phyloP scores from a whole-genome alignment of 192 early-diverging fungal genomes.

The Linnemannia schmuckeri region DNA sequence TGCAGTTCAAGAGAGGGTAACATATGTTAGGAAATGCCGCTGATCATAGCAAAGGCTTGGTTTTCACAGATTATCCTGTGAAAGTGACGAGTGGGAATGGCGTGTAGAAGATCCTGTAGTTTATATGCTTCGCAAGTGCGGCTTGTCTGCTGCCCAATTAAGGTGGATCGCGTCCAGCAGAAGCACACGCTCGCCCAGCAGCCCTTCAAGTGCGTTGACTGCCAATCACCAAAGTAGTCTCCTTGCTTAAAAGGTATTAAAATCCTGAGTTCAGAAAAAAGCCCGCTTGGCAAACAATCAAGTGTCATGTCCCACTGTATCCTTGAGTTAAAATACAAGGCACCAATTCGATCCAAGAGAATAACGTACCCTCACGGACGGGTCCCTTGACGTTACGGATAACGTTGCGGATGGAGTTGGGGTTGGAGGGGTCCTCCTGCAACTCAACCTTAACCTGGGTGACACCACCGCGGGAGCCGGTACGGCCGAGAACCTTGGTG shows the following conservation, averaged over 20 bases:
- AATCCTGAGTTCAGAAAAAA: too few relatives aligned
- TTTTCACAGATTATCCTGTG: too few relatives aligned
- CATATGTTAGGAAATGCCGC: background rate
- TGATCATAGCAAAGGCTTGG: background rate
- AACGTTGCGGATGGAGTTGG: conserved; percentile 82
- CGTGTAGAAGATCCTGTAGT: too few relatives aligned
- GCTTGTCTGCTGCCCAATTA: too few relatives aligned
- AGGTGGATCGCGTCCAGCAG: too few relatives aligned
- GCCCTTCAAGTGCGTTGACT: background rate
- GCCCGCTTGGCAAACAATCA: background rate
- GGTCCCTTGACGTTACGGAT: conserved; percentile 99
- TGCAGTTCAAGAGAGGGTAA: background rate
- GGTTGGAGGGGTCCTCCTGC: conserved; percentile 89
- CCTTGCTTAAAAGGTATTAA: too few relatives aligned
- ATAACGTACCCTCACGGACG: conserved; percentile 83
- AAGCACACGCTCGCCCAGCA: too few relatives aligned
- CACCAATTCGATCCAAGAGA: background rate
- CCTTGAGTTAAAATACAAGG: background rate
- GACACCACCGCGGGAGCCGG: conserved; percentile 99
- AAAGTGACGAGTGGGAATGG: too few relatives aligned
- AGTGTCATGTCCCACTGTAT: background rate
- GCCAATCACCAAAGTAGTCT: too few relatives aligned
- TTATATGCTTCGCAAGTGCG: too few relatives aligned
- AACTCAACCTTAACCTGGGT: conserved; percentile 99
- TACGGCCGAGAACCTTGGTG: conserved; percentile 98